Evolutionary conservation across 805 yeast species (phyloP).

Genomic region (Yamadazyma philogaea): DNA sequence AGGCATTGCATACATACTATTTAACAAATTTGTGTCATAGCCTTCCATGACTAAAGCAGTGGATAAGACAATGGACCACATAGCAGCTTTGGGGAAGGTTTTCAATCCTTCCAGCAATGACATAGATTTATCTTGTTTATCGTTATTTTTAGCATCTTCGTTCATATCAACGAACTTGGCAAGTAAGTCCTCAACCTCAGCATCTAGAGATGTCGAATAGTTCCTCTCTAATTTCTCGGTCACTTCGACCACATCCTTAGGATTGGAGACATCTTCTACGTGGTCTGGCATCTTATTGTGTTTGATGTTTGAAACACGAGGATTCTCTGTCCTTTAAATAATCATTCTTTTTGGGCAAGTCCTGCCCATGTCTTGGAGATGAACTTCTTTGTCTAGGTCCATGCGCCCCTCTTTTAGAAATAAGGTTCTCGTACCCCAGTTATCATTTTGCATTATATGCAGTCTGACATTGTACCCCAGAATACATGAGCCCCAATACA

Average conservation of each 20-base stretch:
- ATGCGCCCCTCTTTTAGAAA: not conserved
- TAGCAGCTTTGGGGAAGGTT: constrained; percentile 37
- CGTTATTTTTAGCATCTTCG: constrained; percentile 27
- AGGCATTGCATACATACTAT: constrained; percentile 34
- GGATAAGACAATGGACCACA: constrained; percentile 38
- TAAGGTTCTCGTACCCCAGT: not conserved
- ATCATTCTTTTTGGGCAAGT: too few relatives aligned
- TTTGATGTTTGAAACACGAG: not conserved
- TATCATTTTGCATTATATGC: not conserved
- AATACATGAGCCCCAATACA: not conserved
- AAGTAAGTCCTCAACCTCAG: constrained; percentile 30
- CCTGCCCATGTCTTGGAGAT: not conserved
- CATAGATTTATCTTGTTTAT: constrained; percentile 34
- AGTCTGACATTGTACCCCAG: not conserved
- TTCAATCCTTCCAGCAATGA: constrained; percentile 31
- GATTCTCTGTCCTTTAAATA: not conserved
- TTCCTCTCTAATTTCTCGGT: constrained; percentile 3
- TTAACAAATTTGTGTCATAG: constrained; percentile 33
- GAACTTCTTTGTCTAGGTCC: not conserved
- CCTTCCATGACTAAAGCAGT: constrained; percentile 41
- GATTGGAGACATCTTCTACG: constrained; percentile 16
- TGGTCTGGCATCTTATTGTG: not conserved
- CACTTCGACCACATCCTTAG: constrained; percentile 9
- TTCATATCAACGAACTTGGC: constrained; percentile 37
- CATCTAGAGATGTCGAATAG: constrained; percentile 10